Conservation (phyloP, 2,329 filamentous ascomycete species). For the Diplodia scrobiculata region DNA sequence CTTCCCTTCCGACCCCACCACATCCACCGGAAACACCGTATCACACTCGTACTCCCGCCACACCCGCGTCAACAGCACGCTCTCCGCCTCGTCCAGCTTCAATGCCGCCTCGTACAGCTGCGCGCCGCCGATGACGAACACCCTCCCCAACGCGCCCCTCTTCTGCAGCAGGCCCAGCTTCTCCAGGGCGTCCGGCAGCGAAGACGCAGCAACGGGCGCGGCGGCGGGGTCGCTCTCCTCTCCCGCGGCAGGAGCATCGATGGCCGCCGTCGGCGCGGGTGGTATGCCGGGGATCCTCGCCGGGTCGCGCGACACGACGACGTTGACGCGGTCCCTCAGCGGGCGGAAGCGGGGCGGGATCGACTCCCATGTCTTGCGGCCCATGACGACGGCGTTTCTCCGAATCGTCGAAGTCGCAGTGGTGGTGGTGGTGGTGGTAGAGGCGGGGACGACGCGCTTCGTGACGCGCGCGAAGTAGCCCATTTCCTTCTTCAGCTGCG, state of each 20-base stretch:
- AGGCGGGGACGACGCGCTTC: slow-evolving; percentile 56
- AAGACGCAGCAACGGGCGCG: background rate
- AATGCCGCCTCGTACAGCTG: slow-evolving; percentile 80
- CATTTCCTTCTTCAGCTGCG: slow-evolving; percentile 86
- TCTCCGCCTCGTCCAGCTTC: slow-evolving; percentile 57
- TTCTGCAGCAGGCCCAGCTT: slow-evolving; percentile 28
- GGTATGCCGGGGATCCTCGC: background rate
- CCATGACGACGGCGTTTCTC: slow-evolving; percentile 81
- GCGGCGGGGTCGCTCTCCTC: background rate
- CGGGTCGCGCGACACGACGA: slow-evolving; percentile 67
- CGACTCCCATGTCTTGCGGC: slow-evolving; percentile 93
- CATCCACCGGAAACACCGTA: slow-evolving; percentile 67
- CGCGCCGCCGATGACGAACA: slow-evolving; percentile 88
- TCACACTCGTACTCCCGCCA: slow-evolving; percentile 73
- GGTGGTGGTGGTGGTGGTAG: slow-evolving; percentile 35
- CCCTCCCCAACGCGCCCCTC: slow-evolving; percentile 52
- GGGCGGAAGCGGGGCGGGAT: slow-evolving; percentile 80
- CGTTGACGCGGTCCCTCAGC: slow-evolving; percentile 75
- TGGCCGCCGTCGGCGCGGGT: background rate
- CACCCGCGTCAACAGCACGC: slow-evolving; percentile 72
- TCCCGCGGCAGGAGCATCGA: too few species aligned
- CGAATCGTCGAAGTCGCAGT: too few species aligned
- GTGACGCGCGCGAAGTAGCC: slow-evolving; percentile 91
- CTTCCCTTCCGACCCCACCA: slow-evolving; percentile 48
- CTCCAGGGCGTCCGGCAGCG: slow-evolving; percentile 5